phyloP scores from a whole-genome alignment of 352 stramenopile genomes.

The Porosira glacialis region DNA sequence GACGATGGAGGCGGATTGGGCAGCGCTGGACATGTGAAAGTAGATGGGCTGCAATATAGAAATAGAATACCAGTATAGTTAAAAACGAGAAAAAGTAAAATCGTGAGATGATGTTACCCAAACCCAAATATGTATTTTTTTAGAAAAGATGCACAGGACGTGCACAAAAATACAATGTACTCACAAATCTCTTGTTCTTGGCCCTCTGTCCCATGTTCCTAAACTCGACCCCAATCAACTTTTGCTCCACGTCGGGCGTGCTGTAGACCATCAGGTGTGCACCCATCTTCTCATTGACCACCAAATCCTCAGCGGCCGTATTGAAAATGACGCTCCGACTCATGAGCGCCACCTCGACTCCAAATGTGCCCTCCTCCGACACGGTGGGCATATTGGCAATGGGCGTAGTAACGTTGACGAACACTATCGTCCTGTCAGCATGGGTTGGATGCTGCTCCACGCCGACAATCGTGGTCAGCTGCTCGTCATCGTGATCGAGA shows the following conservation, averaged over 20 bases:
- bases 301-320: slow-evolving; percentile 21
- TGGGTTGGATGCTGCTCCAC: slow-evolving; percentile 11
- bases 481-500: slow-evolving; percentile 29
- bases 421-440: slow-evolving; percentile 13
- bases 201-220: slow-evolving; percentile 54
- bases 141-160: too few relatives aligned
- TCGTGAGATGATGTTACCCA: too few relatives aligned
- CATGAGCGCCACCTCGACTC: slow-evolving; percentile 47
- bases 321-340: slow-evolving; percentile 60
- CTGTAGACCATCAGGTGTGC: slow-evolving; percentile 58
- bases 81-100: too few relatives aligned
- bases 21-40: too few relatives aligned
- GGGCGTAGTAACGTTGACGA: slow-evolving; percentile 26
- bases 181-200: slow-evolving; percentile 39
- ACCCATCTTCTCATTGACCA: slow-evolving; percentile 10
- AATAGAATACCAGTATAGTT: too few relatives aligned
- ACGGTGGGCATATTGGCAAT: slow-evolving; percentile 38
- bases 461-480: slow-evolving; percentile 30
- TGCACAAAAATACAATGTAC: slow-evolving; percentile 54
- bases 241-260: slow-evolving; percentile 46
- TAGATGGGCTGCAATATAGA: too few relatives aligned
- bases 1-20: too few relatives aligned
- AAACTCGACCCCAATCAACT: slow-evolving; percentile 59
- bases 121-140: too few relatives aligned
- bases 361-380: slow-evolving; percentile 34